Evolutionary conservation across 768 basidiomycete genomes (phyloP), one percentile per base, ranked within the genome.

Genomic region (Chalciporus pseudorubinellus): DNA sequence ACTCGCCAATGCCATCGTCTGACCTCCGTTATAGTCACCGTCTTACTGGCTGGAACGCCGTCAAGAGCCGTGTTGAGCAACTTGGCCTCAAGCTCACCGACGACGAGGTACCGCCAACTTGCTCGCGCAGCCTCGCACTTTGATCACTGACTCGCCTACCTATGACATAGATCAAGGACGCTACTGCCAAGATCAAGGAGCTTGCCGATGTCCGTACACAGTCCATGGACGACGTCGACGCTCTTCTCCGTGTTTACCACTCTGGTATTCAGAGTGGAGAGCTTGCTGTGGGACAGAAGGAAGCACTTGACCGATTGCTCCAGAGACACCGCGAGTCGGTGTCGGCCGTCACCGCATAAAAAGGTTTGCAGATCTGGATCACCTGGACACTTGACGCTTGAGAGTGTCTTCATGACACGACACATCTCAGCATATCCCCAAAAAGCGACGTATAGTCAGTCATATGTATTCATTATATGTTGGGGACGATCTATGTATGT

Each of bases 31-130:
- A 6, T 53, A 90, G 92, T 22, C 94, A 97, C 70, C 91, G 94
- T 62, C 77, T 98, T 54, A 98, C 94, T 7, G 95, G 95, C 43
- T 99, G 95, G 97, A 98, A 98, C 70, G 97, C 97, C 38, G 95
- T 99, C 83, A 99, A 98, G 82, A 93, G 90, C 51, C 91, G 97
- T 69, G 97, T 95, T 20, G 97, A 99, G 75, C 97, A 99, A 69
- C 84, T 99, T 41, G 88, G 92, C 52, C 81, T 99, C 52, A 77
- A 81, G 50, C 79, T 99, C 61, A 89, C 83, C 3, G 97, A 99
- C 65, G 95, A 89, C 6, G 86, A 95, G 82, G 87, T 86, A 48
- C 40, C 7, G 50, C 28, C 24, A 18, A 39, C 42, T 12, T 9
- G 7, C 29, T 29, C 10, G 22, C 39, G 44, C 29, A 21, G 33